phyloP scores from a whole-genome alignment of 2,329 filamentous ascomycete species.

The Xylariomycetidae sp. region DNA sequence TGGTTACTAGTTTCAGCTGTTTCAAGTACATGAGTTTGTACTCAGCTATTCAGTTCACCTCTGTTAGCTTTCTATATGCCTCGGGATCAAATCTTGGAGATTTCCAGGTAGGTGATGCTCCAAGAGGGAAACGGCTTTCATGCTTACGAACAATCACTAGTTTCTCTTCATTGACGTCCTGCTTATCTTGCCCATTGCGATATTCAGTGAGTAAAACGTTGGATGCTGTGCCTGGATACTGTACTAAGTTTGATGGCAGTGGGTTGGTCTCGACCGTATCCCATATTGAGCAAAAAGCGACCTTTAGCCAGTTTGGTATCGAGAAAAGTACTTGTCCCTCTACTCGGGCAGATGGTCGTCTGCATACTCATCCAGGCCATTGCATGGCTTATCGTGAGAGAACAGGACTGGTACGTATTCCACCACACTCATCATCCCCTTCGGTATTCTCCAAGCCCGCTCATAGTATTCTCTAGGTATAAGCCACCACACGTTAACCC shows the following conservation, averaged over 20 bases:
- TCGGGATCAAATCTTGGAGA: slow-evolving; percentile 92
- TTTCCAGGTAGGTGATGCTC: slow-evolving; percentile 63
- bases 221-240: no score
- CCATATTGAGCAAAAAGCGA: slow-evolving; percentile 71
- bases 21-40: slow-evolving; percentile 99
- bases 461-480: slow-evolving; percentile 49
- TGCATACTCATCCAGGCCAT: slow-evolving; percentile 73
- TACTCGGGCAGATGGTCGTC: slow-evolving; percentile 83
- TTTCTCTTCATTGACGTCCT: slow-evolving; percentile 93
- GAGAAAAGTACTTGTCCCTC: slow-evolving; percentile 81
- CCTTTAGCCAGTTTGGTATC: slow-evolving; percentile 91
- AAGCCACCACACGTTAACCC: slow-evolving; percentile 72
- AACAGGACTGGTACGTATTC: slow-evolving; percentile 74
- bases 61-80: slow-evolving; percentile 93
- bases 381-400: slow-evolving; percentile 68
- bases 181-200: slow-evolving; percentile 90
- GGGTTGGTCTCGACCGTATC: slow-evolving; percentile 90
- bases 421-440: no score
- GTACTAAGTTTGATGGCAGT: slow-evolving; percentile 54
- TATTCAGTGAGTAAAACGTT: slow-evolving; percentile 65
- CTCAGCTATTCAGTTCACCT: slow-evolving; percentile 98
- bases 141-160: no score
- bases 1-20: slow-evolving; percentile 98
- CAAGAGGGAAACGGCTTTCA: no score
- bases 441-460: no score